phyloP scores from a whole-genome alignment of 2,329 filamentous ascomycete genomes.

The Cyphellophora europaea region DNA sequence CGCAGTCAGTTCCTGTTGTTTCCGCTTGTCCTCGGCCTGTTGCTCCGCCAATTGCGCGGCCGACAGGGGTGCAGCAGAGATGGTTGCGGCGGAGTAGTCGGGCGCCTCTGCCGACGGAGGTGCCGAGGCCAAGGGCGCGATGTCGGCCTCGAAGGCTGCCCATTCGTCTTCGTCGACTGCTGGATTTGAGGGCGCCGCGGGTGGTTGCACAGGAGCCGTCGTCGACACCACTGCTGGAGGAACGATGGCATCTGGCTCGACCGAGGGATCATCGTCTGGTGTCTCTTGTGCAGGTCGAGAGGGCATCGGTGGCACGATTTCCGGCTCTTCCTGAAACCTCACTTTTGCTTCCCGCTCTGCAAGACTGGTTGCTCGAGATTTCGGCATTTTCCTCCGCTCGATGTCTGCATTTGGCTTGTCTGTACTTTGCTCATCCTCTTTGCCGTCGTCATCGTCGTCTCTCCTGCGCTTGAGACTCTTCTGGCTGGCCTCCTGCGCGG shows the following conservation, averaged over 20 bases:
- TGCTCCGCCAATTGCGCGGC: constrained; percentile 53
- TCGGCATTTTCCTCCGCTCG: constrained; percentile 15
- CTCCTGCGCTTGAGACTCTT: constrained; percentile 48
- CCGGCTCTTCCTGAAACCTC: no score
- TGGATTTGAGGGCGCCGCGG: background rate
- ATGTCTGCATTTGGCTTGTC: constrained; percentile 3
- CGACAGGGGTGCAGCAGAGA: constrained; percentile 60
- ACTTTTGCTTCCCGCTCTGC: constrained; percentile 7
- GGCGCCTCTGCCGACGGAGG: constrained; percentile 20
- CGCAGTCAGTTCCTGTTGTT: constrained; percentile 43
- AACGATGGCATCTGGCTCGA: background rate
- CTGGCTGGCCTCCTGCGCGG: constrained; percentile 22
- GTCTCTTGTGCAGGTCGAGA: constrained; percentile 17
- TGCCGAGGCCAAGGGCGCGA: constrained; percentile 42
- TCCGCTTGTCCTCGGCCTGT: constrained; percentile 36
- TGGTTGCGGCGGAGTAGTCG: constrained; percentile 43
- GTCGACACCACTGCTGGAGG: background rate
- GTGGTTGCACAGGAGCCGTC: background rate
- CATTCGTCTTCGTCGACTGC: constrained; percentile 67
- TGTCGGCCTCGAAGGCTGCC: constrained; percentile 79
- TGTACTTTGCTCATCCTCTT: constrained; percentile 3
- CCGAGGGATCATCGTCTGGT: constrained; percentile 8
- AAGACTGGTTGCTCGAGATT: constrained; percentile 19
- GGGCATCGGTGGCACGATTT: background rate
- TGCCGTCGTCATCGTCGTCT: constrained; percentile 22